Evolutionary conservation across 2,329 filamentous ascomycete genomes (phyloP).

Genomic region (Penicillium glabrum): DNA sequence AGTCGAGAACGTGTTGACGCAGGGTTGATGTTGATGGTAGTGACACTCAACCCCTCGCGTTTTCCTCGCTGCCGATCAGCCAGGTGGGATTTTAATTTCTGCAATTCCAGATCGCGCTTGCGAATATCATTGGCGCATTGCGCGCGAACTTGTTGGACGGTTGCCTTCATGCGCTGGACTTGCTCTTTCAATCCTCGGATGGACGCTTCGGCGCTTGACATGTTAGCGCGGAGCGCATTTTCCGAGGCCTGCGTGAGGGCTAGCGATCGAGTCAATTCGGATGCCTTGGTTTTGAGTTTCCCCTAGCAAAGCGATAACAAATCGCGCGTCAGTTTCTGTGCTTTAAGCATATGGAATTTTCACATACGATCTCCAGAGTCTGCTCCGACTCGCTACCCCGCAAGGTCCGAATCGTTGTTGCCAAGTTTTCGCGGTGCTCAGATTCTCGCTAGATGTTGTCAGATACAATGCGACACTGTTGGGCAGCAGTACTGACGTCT

Average conservation of each 20-base stretch:
- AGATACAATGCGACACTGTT: conserved; percentile 3
- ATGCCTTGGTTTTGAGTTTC: conserved; percentile 54
- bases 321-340: neutral
- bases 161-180: conserved; percentile 71
- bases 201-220: conserved; percentile 71
- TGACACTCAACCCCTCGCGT: conserved; percentile 54
- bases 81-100: conserved; percentile 83
- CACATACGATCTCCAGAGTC: conserved; percentile 63
- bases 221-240: conserved; percentile 65
- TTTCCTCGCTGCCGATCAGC: conserved; percentile 64
- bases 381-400: conserved; percentile 75
- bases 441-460: conserved; percentile 69
- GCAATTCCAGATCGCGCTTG: conserved; percentile 85
- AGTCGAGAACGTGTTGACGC: conserved; percentile 35
- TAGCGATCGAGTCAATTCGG: conserved; percentile 58
- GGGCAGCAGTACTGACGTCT: conserved; percentile 64
- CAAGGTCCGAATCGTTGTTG: conserved; percentile 72
- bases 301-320: conserved; percentile 36
- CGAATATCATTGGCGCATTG: conserved; percentile 89
- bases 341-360: neutral
- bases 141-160: conserved; percentile 78
- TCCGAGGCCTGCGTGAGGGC: conserved; percentile 68
- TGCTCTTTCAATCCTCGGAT: conserved; percentile 82
- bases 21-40: conserved; percentile 49
- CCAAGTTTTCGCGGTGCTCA: conserved; percentile 80